Evolutionary conservation across 805 yeast genomes (phyloP).

Genomic region (Tetrapisispora phaffii): DNA sequence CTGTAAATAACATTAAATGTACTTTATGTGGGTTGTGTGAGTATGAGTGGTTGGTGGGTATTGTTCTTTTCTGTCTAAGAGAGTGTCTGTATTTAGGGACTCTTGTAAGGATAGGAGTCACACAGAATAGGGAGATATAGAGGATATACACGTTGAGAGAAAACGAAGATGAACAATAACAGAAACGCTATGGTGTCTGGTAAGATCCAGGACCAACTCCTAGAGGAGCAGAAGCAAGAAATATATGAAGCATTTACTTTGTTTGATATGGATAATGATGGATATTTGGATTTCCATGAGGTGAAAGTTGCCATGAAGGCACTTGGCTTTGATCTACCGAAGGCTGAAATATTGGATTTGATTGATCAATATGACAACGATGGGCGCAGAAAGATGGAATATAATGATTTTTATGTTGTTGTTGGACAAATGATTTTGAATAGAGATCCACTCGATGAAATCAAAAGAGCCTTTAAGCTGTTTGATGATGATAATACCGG

Average conservation of each 20-base stretch:
- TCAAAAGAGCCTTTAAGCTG: constrained; percentile 75
- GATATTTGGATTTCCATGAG: constrained; percentile 84
- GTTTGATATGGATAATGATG: constrained; percentile 89
- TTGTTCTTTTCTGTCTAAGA: too few relatives aligned
- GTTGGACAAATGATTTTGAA: constrained; percentile 76
- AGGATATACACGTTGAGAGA: too few relatives aligned
- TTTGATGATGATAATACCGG: constrained; percentile 88
- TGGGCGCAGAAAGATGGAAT: constrained; percentile 59
- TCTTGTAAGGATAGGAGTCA: too few relatives aligned
- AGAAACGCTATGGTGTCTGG: background rate
- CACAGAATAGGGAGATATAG: too few relatives aligned
- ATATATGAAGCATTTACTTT: constrained; percentile 84
- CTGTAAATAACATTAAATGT: background rate
- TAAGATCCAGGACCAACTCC: constrained; percentile 41
- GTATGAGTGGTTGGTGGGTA: too few relatives aligned
- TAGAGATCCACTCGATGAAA: constrained; percentile 89
- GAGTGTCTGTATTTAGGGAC: too few relatives aligned
- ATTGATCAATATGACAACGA: constrained; percentile 76
- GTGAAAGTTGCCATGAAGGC: constrained; percentile 90
- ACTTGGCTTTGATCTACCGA: constrained; percentile 74
- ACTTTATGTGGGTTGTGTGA: too few relatives aligned
- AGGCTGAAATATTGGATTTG: constrained; percentile 63
- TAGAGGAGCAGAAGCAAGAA: constrained; percentile 84
- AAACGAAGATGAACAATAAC: background rate
- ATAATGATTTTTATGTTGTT: constrained; percentile 63